Base-by-base conservation (phyloP, 345 rosid species). In the Syzygium aromaticum region DNA sequence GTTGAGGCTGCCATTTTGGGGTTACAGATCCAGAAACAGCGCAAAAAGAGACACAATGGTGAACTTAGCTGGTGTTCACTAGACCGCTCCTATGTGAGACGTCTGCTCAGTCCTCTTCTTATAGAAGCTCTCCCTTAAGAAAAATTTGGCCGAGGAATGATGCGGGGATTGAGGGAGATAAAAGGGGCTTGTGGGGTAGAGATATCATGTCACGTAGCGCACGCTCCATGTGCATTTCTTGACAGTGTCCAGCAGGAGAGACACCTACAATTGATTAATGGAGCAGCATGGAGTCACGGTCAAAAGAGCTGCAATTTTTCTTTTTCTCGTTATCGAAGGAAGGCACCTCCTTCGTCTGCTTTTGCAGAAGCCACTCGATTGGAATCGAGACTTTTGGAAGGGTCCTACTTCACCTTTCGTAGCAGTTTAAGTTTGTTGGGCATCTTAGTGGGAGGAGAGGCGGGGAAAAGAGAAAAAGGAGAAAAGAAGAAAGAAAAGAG, bases 121-220 rank as follows among this genome's bases (percentile, higher is more conserved):
- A 73, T 38, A 43, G 82, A 73, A 38, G 49, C 27, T 43, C 46
- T 43, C 82, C 49, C 10, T 25, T 10, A 13, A 57, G 43, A 51
- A 54, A 51, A 80, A 21, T 59, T 51, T 84, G 84, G 85, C 86
- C 89, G 93, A 82, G 40, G 80, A 91, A 89, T 87, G 88, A 91
- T 92, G 95, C 94, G 95, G 85, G 28, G 92, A 94, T 94, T 92
- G 92, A 91, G 98, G 98, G 87, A 13, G 56, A 63, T 22, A 1
- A 83, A 83, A 52, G 85, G 30, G 54, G 30, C 19, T 27, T 86
- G 93, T 90, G 92, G 94, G 93, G 85, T 63, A 87, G 85, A 56
- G 54, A 85, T 11, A 90, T 91, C 4, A 91, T 86, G 90, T 64
- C 85, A 38, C 54, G 33, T 16, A 54, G 85, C 22, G 83, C 90